Conservation (phyloP, 345 rosid species). For the Citrus sinensis region DNA sequence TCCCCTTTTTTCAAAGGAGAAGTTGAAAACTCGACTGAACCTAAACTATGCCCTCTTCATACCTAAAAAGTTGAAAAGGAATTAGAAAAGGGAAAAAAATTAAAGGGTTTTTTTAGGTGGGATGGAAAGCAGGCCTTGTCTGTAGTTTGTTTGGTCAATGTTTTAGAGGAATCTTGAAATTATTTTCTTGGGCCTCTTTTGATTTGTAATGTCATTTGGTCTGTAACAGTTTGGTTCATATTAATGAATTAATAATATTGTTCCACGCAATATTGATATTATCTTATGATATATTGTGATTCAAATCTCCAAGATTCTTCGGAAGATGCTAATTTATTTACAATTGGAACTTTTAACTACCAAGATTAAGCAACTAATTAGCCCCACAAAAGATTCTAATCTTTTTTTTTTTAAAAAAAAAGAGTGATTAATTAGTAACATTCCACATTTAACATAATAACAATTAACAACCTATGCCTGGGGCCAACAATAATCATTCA, state of each 20-base stretch:
- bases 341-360: background rate
- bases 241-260: background rate
- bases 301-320: background rate
- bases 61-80: slow-evolving; percentile 14
- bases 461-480: no score
- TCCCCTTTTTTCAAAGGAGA: slow-evolving; percentile 9
- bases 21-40: slow-evolving; percentile 21
- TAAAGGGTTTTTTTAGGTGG: slow-evolving; percentile 15
- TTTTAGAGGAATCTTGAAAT: slow-evolving; percentile 25
- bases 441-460: background rate
- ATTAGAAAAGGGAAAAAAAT: background rate
- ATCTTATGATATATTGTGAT: background rate
- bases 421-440: background rate
- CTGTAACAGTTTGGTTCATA: slow-evolving; percentile 1
- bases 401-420: background rate
- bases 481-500: background rate
- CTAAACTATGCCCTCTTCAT: background rate
- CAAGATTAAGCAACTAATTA: background rate
- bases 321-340: background rate
- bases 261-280: background rate
- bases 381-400: slow-evolving; percentile 15
- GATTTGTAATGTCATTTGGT: slow-evolving; percentile 4
- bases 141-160: slow-evolving; percentile 14
- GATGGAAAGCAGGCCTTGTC: slow-evolving; percentile 27
- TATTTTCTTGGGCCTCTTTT: slow-evolving; percentile 22